A percentile compares a stretch with the other conserved stretches of the same genome.
Evolutionary conservation across 2,329 filamentous ascomycete genomes (phyloP).

Genomic region (Geosmithia morbida): DNA sequence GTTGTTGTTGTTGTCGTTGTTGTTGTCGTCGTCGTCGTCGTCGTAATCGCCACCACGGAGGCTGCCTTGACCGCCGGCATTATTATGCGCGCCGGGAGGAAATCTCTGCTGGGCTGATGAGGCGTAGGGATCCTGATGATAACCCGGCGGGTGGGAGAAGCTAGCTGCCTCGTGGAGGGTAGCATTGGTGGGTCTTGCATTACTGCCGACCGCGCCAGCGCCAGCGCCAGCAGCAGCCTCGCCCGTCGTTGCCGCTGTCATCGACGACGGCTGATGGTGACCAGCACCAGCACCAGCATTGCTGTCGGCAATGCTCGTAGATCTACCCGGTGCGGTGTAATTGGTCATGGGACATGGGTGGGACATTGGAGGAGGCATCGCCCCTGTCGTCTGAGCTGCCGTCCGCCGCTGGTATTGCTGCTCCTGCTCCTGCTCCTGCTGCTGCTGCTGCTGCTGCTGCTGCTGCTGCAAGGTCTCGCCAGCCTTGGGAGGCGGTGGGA

Average conservation of each 20-base stretch:
- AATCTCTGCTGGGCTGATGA: conserved; percentile 31
- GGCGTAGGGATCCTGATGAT: conserved; percentile 38
- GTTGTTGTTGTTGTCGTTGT: not conserved
- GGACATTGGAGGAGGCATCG: not conserved
- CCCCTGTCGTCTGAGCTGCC: no score
- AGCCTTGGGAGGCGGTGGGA: conserved; percentile 35
- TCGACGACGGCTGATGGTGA: no score
- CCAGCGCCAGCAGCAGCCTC: not conserved
- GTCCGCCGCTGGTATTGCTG: no score
- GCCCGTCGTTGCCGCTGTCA: not conserved
- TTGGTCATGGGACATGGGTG: not conserved
- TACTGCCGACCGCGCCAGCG: conserved; percentile 8
- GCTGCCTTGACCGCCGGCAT: conserved; percentile 5
- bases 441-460: not conserved
- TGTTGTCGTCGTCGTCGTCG: not conserved
- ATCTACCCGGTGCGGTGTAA: not conserved
- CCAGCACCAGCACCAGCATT: no score
- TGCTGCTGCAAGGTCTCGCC: conserved; percentile 25
- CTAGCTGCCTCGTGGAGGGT: conserved; percentile 11
- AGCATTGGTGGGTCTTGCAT: conserved; percentile 8
- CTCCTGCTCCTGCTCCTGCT: not conserved
- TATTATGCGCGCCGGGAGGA: conserved; percentile 22
- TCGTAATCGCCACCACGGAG: conserved; percentile 1
- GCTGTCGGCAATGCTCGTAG: no score
- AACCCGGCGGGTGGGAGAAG: conserved; percentile 36